Base-by-base conservation (phyloP, 352 stramenopile genomes). In the Globisporangium iwayamae region DNA sequence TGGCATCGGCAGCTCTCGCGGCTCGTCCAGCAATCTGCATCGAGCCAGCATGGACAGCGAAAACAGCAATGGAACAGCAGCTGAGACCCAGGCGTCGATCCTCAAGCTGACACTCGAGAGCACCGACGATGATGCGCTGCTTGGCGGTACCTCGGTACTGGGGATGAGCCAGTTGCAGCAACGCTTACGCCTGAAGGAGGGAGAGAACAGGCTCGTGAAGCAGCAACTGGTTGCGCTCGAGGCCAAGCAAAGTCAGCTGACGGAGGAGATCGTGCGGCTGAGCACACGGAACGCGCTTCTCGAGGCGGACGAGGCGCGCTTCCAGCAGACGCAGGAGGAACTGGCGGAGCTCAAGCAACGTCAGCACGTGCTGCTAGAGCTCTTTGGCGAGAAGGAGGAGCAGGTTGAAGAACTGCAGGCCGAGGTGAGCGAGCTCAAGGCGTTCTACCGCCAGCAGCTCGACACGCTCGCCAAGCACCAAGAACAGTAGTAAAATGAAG, bases 331-430 rank as follows among this genome's bases (percentile, higher is more conserved):
- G 0, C 74, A 89, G 43, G 57, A 79, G 0, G 74, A 87, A 59
- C 60, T 93, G 8, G 70, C 62, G 57, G 65, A 85, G 56, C 63
- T 94, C 22, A 76, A 87, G 55, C 80, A 91, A 54, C 83, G 83
- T n/a, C 83, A 94, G 60, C 81, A 91, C 30, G 82, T 94, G 53
- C 55, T 94, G 32, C 69, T 94, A 7, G 86, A 94, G 59, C 74
- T 94, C 8, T 90, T 94, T 67, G 86, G 86, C 32, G 86, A 94
- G 43, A 94, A 92, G 62, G 86, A 94, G 61, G 86, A 94, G 63
- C 83, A 94, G 47, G 81, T 94, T 10, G 86, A 94, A 59, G 86
- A 94, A 55, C 57, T 94, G 9, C 83, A 93, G 62, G 64, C 78
- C 2, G 84, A 94, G 60, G 81, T 94, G 8, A 71, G 74, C 22